phyloP scores from a whole-genome alignment of 345 rosid species.

The Reutealis trisperma region DNA sequence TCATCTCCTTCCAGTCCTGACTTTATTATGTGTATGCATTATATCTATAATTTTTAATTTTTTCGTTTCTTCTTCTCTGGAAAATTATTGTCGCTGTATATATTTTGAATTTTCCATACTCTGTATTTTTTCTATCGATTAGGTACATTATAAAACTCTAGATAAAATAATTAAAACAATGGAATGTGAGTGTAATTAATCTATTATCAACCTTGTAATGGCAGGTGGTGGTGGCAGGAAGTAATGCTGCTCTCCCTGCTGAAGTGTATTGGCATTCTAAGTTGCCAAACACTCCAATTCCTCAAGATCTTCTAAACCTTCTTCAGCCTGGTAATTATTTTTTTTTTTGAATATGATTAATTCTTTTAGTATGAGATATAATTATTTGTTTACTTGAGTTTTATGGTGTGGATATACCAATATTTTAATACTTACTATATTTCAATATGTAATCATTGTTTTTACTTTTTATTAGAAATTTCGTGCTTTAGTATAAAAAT shows the following conservation, averaged over 20 bases:
- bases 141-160: no score
- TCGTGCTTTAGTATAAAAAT: no score
- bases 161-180: no score
- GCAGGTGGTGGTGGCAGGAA: not conserved
- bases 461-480: no score
- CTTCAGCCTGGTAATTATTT: not conserved
- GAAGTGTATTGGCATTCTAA: constrained; percentile 1
- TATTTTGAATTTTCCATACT: no score
- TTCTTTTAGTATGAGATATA: no score
- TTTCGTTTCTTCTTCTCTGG: not conserved
- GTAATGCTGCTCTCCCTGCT: not conserved
- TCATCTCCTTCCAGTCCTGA: not conserved
- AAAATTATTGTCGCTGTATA: not conserved
- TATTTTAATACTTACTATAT: no score
- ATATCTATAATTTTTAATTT: not conserved
- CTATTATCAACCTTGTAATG: not conserved
- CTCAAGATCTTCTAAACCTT: not conserved
- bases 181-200: not conserved
- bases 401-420: no score
- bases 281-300: constrained; percentile 1
- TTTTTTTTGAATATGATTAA: no score
- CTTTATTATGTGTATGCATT: not conserved
- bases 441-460: no score
- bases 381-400: no score
- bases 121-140: no score